A percentile compares a stretch with the other conserved stretches of the same genome.
Evolutionary conservation across 78 protist species (phyloP).

Genomic region (Tieghemostelium lacteum): DNA sequence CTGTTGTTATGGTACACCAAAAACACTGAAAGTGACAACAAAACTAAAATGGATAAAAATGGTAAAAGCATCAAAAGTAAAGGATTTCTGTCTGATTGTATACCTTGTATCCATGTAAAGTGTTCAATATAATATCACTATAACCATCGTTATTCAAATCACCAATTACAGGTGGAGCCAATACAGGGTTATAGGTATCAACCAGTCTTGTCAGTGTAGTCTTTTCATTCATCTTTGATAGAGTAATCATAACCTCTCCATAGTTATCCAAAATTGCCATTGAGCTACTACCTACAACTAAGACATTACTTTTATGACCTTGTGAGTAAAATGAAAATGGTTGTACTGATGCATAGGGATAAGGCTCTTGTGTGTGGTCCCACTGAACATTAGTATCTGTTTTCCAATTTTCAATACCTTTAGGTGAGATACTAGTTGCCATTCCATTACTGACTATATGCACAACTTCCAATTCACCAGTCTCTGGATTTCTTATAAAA

Average conservation of each 20-base stretch:
- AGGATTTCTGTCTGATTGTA: neutral
- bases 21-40: neutral
- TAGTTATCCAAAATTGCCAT: conserved; percentile 13
- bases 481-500: neutral
- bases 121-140: conserved; percentile 58
- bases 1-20: too few species aligned
- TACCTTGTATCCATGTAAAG: conserved; percentile 26
- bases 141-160: conserved; percentile 79
- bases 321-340: conserved; percentile 17
- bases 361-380: conserved; percentile 2
- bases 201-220: too few species aligned
- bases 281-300: conserved; percentile 10
- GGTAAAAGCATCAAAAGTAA: neutral
- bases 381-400: conserved; percentile 37
- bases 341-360: conserved; percentile 33
- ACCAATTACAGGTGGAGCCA: conserved; percentile 71
- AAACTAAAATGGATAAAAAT: neutral
- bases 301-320: neutral
- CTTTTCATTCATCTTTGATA: neutral
- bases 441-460: conserved; percentile 50
- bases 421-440: conserved; percentile 7
- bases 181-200: conserved; percentile 1
- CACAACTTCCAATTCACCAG: neutral
- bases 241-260: conserved; percentile 16
- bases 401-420: conserved; percentile 48